A percentile compares a stretch with the other conserved stretches of the same genome.
Evolutionary conservation across 306 rosid genomes (phyloP).

Genomic region (Rubus parviflorus): DNA sequence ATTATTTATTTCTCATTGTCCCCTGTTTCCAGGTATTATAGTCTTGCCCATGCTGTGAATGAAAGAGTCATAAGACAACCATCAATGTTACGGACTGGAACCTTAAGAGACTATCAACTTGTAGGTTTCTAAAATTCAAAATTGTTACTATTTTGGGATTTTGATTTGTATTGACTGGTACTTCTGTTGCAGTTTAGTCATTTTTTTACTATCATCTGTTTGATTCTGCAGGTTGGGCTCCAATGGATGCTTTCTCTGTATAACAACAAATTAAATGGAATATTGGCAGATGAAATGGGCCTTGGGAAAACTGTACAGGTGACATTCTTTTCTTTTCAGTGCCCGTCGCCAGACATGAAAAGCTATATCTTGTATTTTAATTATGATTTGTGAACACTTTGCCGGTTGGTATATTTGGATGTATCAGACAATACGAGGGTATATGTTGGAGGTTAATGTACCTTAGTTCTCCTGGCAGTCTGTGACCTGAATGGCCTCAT

Average conservation of each 20-base stretch:
- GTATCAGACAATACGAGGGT: constrained; percentile 20
- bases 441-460: constrained; percentile 6
- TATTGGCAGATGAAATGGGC: constrained; percentile 99
- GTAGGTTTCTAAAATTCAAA: constrained; percentile 53
- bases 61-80: constrained; percentile 88
- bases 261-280: constrained; percentile 97
- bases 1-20: constrained; percentile 13
- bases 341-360: background rate
- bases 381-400: constrained; percentile 8
- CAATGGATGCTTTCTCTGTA: constrained; percentile 99
- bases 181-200: constrained; percentile 4
- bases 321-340: constrained; percentile 24
- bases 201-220: constrained; percentile 21
- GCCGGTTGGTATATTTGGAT: background rate
- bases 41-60: constrained; percentile 95
- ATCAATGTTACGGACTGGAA: constrained; percentile 90
- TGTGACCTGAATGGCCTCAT: constrained; percentile 20
- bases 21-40: constrained; percentile 69
- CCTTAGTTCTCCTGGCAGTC: constrained; percentile 1
- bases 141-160: constrained; percentile 9
- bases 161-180: constrained; percentile 7
- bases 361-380: constrained; percentile 4
- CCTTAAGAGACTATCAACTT: constrained; percentile 95
- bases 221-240: constrained; percentile 76
- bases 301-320: constrained; percentile 99